Conservation (phyloP, 192 early-diverging fungal species). For the Umbelopsis sp. region DNA sequence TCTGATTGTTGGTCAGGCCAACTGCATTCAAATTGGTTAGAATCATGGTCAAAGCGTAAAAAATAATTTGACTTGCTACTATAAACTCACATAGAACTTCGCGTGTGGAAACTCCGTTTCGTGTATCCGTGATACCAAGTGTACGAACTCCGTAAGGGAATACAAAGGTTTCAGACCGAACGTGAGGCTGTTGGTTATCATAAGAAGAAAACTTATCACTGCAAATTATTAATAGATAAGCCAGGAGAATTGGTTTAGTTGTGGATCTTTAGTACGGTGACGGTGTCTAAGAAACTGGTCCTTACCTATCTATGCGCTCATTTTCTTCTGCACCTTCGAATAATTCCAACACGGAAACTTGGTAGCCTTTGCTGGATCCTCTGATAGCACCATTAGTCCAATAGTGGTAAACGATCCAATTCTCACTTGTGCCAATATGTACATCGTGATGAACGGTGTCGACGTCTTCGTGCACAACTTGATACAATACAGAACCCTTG, state of each 20-base stretch:
- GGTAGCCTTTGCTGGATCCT: conserved; percentile 54
- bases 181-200: conserved; percentile 65
- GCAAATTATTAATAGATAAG: conserved; percentile 31
- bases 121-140: conserved; percentile 84
- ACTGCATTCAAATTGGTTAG: conserved; percentile 41
- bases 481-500: conserved; percentile 81
- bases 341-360: conserved; percentile 83
- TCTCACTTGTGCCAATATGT: conserved; percentile 79
- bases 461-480: conserved; percentile 63
- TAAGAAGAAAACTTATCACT: conserved; percentile 76
- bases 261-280: not conserved
- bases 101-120: conserved; percentile 82
- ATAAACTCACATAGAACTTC: conserved; percentile 72
- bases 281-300: not conserved
- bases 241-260: not conserved
- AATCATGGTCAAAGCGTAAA: not conserved
- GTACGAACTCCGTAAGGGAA: conserved; percentile 76
- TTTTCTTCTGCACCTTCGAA: conserved; percentile 82
- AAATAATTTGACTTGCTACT: not conserved
- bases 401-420: conserved; percentile 86
- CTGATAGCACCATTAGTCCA: conserved; percentile 73
- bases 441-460: conserved; percentile 54
- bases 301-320: conserved; percentile 67
- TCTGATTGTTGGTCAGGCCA: conserved; percentile 54
- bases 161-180: conserved; percentile 75